These are phyloP conservation scores for Thalassiosira hispida DNA, from an alignment of 352 stramenopile genomes.

Conservation along the genomic window DNA sequence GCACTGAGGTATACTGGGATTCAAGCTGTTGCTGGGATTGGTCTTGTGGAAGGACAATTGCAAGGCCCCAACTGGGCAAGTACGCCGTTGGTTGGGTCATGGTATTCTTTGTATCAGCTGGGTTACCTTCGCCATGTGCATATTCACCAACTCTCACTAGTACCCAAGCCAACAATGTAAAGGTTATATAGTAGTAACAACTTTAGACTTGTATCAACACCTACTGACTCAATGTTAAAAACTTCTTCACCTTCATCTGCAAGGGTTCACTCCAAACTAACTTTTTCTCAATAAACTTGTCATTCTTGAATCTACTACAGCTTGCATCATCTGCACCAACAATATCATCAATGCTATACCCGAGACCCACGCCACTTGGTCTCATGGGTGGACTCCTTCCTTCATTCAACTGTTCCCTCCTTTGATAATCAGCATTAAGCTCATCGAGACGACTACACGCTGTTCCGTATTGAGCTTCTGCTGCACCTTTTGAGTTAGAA, in stretches of 20 bases:
- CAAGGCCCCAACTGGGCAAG: too few species aligned
- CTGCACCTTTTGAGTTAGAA: conserved; percentile 38
- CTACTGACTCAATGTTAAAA: conserved; percentile 36
- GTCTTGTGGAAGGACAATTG: too few species aligned
- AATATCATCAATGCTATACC: conserved; percentile 79
- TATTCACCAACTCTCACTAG: too few species aligned
- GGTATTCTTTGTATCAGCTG: too few species aligned
- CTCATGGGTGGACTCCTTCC: conserved; percentile 15
- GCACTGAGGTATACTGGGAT: too few species aligned
- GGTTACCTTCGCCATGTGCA: too few species aligned
- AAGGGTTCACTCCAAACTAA: conserved; percentile 63
- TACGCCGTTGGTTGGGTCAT: too few species aligned
- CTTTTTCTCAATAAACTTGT: conserved; percentile 65
- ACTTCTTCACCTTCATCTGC: conserved; percentile 63
- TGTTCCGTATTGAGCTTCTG: conserved; percentile 62
- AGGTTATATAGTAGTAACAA: too few species aligned
- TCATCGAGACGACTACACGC: conserved; percentile 59
- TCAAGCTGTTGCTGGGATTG: too few species aligned
- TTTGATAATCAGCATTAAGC: conserved; percentile 45
- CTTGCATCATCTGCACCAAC: conserved; percentile 48
- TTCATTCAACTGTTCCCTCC: conserved; percentile 30
- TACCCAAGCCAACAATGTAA: too few species aligned
- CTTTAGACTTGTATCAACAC: too few species aligned
- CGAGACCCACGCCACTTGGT: conserved; percentile 35
- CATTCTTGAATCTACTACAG: conserved; percentile 73